Evolutionary conservation across 108 stramenopile genomes (phyloP).

Genomic region (Aurantiochytrium sp.): DNA sequence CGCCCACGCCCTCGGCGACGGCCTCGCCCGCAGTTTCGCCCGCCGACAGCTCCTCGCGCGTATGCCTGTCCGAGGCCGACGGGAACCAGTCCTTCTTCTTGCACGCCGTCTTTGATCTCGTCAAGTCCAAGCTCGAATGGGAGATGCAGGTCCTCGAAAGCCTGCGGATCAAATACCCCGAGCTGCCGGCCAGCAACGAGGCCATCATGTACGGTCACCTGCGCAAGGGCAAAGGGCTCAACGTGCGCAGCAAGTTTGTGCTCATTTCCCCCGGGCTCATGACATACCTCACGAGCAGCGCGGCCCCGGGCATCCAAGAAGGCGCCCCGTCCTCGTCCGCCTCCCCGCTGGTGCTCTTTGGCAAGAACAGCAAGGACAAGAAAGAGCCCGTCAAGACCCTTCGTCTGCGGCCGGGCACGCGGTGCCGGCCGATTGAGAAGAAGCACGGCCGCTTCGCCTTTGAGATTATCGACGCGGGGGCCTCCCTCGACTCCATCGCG

Average conservation of each 20-base stretch:
- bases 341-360: neutral
- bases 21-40: neutral
- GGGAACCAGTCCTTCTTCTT: slow-evolving; percentile 22
- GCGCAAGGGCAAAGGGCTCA: neutral
- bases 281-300: slow-evolving; percentile 10
- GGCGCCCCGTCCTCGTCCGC: neutral
- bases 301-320: neutral
- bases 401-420: neutral
- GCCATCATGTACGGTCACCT: slow-evolving; percentile 14
- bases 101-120: slow-evolving; percentile 13
- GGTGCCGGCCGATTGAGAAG: slow-evolving; percentile 5
- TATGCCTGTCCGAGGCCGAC: neutral
- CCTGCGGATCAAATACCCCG: slow-evolving; percentile 20
- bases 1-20: neutral
- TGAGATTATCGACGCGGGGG: neutral
- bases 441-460: neutral
- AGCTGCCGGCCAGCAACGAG: slow-evolving; percentile 26
- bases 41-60: neutral
- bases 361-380: neutral
- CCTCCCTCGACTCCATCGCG: neutral
- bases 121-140: slow-evolving; percentile 14
- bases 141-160: slow-evolving; percentile 11
- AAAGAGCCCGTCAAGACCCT: slow-evolving; percentile 20
- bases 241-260: neutral
- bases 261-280: neutral